A percentile compares a stretch with the other conserved stretches of the same genome.
These are phyloP conservation scores for Pestalotiopsis sp. DNA, from an alignment of 2,329 filamentous ascomycete genomes.

Conservation along the genomic window DNA sequence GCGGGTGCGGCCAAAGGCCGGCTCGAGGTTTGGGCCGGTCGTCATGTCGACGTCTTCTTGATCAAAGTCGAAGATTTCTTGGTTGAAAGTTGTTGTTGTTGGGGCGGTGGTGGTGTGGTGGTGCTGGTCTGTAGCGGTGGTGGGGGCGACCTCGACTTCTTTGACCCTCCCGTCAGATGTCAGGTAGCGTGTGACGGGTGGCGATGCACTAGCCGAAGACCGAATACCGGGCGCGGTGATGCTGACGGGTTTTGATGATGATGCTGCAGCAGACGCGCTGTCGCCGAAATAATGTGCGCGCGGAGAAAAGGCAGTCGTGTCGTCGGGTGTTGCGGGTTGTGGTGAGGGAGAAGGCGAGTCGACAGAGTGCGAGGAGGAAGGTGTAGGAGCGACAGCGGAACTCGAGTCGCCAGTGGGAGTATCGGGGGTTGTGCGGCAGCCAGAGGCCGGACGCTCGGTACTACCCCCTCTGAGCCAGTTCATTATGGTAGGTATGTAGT, in stretches of 20 bases:
- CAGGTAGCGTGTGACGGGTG: conserved; percentile 20
- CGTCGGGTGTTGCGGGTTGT: conserved; percentile 47
- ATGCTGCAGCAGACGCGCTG: conserved; percentile 18
- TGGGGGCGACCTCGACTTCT: conserved; percentile 15
- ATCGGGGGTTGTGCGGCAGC: conserved; percentile 17
- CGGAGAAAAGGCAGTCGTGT: conserved; percentile 31
- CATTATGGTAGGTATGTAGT: conserved; percentile 14
- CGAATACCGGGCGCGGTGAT: conserved; percentile 31
- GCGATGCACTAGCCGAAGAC: conserved; percentile 24
- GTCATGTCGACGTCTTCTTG: conserved; percentile 56
- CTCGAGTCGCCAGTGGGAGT: conserved; percentile 15
- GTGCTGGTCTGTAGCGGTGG: conserved; percentile 24
- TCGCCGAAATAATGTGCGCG: conserved; percentile 30
- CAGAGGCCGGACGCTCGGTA: conserved; percentile 17
- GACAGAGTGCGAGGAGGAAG: conserved; percentile 43
- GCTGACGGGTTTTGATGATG: conserved; percentile 40
- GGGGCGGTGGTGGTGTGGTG: background rate
- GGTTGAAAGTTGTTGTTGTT: background rate
- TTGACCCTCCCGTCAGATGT: conserved; percentile 14
- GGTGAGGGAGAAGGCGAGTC: conserved; percentile 41
- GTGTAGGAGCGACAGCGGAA: conserved; percentile 31
- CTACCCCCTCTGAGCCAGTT: conserved; percentile 17
- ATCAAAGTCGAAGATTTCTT: conserved; percentile 23
- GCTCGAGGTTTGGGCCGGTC: conserved; percentile 60
- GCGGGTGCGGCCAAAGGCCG: conserved; percentile 59